phyloP scores from a whole-genome alignment of 1,284 basidiomycete genomes.

The Boletus sp. region DNA sequence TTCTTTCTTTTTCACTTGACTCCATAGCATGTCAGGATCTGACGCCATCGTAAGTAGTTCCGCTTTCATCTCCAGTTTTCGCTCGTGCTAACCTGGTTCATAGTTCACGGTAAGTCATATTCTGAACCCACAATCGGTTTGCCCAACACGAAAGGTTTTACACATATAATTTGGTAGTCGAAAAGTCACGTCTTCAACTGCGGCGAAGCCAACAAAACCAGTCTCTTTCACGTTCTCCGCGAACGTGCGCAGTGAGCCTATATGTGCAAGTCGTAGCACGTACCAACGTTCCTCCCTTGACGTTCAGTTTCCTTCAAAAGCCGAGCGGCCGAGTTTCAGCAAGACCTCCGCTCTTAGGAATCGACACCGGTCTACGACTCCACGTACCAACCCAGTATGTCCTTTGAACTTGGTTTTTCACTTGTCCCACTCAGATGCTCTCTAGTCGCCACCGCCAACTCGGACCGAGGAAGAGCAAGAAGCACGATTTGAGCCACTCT shows the following conservation, averaged over 20 bases:
- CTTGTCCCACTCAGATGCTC: not conserved
- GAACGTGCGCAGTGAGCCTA: not conserved
- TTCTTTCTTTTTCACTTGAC: not conserved
- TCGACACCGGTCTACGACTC: not conserved
- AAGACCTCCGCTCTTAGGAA: not conserved
- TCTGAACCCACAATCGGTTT: too few species aligned
- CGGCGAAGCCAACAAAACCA: not conserved
- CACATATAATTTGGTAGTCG: slow-evolving; percentile 10
- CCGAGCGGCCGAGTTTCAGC: not conserved
- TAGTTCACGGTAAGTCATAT: slow-evolving; percentile 9
- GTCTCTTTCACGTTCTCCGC: slow-evolving; percentile 10
- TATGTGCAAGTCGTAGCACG: not conserved
- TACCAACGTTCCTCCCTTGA: not conserved
- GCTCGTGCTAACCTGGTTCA: not conserved
- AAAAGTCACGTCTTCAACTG: not conserved
- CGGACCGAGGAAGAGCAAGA: not conserved
- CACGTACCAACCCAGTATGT: not conserved
- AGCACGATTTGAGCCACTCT: slow-evolving; percentile 1
- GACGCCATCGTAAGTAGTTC: not conserved
- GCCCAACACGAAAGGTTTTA: not conserved
- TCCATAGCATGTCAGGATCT: slow-evolving; percentile 4
- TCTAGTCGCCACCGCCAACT: not conserved
- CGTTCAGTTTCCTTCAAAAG: not conserved
- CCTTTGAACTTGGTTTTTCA: not conserved
- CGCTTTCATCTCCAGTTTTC: not conserved